These are phyloP conservation scores for Hypoxylon crocopeplum DNA, from an alignment of 495 filamentous ascomycete species.

Conservation along the genomic window DNA sequence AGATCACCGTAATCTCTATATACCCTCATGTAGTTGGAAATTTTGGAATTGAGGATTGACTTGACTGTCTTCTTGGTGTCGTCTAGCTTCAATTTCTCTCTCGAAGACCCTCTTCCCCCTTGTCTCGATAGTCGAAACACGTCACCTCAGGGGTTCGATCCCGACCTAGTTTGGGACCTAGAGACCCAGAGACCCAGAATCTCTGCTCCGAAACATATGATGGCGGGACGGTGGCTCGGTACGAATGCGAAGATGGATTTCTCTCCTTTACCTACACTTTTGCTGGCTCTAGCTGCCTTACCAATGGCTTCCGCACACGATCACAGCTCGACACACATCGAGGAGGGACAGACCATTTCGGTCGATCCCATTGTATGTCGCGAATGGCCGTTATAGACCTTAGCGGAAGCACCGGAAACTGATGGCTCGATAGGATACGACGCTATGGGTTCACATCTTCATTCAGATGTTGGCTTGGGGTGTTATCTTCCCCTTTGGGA, in stretches of 20 bases:
- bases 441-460: constrained; percentile 92
- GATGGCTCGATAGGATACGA: constrained; percentile 67
- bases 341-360: constrained; percentile 78
- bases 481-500: constrained; percentile 88
- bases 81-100: too few species aligned
- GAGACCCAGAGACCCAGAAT: constrained; percentile 2
- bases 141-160: constrained; percentile 26
- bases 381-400: background rate
- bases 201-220: constrained; percentile 26
- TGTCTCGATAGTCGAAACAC: constrained; percentile 26
- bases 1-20: too few species aligned
- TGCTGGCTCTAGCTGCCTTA: constrained; percentile 30
- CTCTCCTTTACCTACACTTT: constrained; percentile 23
- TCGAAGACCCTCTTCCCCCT: too few species aligned
- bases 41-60: too few species aligned
- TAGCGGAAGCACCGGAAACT: constrained; percentile 21
- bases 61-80: too few species aligned
- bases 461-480: constrained; percentile 89
- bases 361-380: constrained; percentile 80
- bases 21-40: too few species aligned
- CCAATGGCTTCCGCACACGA: constrained; percentile 68
- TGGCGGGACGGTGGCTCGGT: constrained; percentile 10
- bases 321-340: constrained; percentile 75
- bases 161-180: constrained; percentile 3
- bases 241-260: constrained; percentile 18